Evolutionary conservation across 106 monocot genomes (phyloP).

Genomic region (Dendrobium officinale): DNA sequence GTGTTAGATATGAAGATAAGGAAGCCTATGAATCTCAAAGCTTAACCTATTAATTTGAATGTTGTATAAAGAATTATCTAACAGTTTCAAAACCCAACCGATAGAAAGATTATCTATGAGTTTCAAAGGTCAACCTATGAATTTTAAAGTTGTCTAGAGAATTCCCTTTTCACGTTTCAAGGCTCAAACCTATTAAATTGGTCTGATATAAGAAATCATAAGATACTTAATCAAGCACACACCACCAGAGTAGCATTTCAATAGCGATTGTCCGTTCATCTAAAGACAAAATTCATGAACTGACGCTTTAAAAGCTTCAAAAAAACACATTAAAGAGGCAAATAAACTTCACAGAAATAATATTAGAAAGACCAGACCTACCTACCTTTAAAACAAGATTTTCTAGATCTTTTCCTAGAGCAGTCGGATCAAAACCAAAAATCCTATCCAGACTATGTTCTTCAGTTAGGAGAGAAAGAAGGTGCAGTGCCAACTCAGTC

Average conservation of each 20-base stretch:
- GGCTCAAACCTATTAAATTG: neutral
- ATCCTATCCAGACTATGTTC: constrained; percentile 25
- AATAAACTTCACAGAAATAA: neutral
- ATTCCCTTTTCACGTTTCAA: too few relatives aligned
- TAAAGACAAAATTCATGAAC: neutral
- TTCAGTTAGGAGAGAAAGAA: constrained; percentile 61
- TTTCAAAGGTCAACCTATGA: too few relatives aligned
- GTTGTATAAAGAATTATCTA: too few relatives aligned
- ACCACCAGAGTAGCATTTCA: neutral
- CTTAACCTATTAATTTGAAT: too few relatives aligned
- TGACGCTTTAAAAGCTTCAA: neutral
- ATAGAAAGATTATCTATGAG: too few relatives aligned
- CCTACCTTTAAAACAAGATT: constrained; percentile 82
- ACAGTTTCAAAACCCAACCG: too few relatives aligned
- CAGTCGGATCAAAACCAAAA: constrained; percentile 28
- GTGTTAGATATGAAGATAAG: too few relatives aligned
- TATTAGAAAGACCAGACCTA: neutral
- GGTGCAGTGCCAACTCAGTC: constrained; percentile 77
- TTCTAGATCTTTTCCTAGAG: constrained; percentile 32
- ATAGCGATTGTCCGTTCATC: neutral
- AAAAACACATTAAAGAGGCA: neutral
- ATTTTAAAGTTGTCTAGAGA: too few relatives aligned
- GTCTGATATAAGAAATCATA: neutral
- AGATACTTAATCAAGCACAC: neutral
- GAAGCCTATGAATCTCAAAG: too few relatives aligned